Evolutionary conservation across 2,329 filamentous ascomycete genomes (phyloP), one percentile per base, ranked within the genome.

Genomic region (Colletotrichum sp.): DNA sequence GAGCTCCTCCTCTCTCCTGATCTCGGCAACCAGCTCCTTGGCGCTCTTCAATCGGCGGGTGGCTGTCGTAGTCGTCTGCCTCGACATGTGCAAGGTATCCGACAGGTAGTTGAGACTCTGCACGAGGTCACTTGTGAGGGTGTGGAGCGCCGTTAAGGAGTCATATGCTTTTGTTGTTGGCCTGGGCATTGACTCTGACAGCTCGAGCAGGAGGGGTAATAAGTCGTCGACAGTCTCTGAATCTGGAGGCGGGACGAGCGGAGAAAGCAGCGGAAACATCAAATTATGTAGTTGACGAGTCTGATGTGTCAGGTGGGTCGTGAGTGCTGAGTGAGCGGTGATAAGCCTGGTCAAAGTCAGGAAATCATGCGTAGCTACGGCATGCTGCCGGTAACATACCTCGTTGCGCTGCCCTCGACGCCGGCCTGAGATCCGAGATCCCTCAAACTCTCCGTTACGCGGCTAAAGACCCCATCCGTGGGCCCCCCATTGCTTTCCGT

Each of bases 11-110:
- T 98, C 97, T 72, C 91, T 90, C 76, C 93, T 90, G 86, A 98
- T 93, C 78, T 98, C 96, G 3, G 92, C 91, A 2, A 98, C 93
- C 74, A 98, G 91, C 81, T 98, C 96, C 78, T 93, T 94, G 8
- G 95, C 95, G 43, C 92, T 94, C 77, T 93, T 93, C 66, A 99
- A 86, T 58, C 95, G 90, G 69, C 97, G 89, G 4, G 93, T 92
- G 3, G 96, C 97, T 12, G 93, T 93, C 5, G 92, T 93, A 0
- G 95, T 97, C 2, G 94, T 94, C 83, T 98, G 96, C 15, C 95
- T 92, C 36, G 94, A 95, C 93, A 98, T 98, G 83, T 98, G 96
- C 38, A 99, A 88, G 5, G 95, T 96, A 82, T 99, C 97, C 8
- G 94, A 95, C 6, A 99, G 88, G 77, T 95, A 93, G 78, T 95